Evolutionary conservation across 2,329 filamentous ascomycete genomes (phyloP).

Genomic region (Lasiodiplodia theobromae): DNA sequence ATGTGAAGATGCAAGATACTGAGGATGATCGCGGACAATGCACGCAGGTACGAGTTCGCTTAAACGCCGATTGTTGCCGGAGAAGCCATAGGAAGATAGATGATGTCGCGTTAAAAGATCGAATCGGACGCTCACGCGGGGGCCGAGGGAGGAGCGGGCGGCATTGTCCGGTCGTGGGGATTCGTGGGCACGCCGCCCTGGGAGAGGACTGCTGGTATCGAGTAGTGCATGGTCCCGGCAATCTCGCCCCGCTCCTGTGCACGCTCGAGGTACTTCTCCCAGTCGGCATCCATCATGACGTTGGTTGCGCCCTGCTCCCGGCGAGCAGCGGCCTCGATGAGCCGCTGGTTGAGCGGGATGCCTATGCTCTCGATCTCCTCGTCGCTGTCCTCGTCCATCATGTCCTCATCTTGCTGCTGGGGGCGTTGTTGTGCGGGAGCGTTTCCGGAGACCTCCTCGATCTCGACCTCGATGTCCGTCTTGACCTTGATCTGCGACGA

Average conservation of each 20-base stretch:
- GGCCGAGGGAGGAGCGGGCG: constrained; percentile 23
- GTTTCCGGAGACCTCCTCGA: constrained; percentile 35
- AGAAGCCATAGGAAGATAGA: constrained; percentile 4
- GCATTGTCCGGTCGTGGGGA: constrained; percentile 25
- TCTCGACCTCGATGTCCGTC: constrained; percentile 52
- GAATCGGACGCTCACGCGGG: constrained; percentile 18
- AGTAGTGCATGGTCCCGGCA: constrained; percentile 7
- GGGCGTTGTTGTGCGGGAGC: constrained; percentile 33
- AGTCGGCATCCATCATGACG: constrained; percentile 71
- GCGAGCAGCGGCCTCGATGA: constrained; percentile 68
- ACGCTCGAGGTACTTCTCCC: constrained; percentile 77
- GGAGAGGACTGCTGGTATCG: constrained; percentile 22
- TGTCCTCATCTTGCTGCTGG: constrained; percentile 39
- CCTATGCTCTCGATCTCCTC: constrained; percentile 66
- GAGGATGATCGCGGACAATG: constrained; percentile 15
- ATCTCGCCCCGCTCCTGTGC: constrained; percentile 27
- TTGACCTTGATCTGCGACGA: constrained; percentile 49
- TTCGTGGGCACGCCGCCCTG: constrained; percentile 26
- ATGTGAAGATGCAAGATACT: constrained; percentile 26
- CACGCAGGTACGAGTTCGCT: constrained; percentile 21
- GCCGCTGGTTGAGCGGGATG: constrained; percentile 65
- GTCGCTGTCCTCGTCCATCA: constrained; percentile 46
- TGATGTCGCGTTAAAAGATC: constrained; percentile 11
- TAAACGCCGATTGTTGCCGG: constrained; percentile 26
- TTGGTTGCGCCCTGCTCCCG: constrained; percentile 66